Percentiles rank a stretch among this genome's conserved stretches.
Evolutionary conservation across 305 asterid genomes (phyloP).

Genomic region (Coffea humblotiana): DNA sequence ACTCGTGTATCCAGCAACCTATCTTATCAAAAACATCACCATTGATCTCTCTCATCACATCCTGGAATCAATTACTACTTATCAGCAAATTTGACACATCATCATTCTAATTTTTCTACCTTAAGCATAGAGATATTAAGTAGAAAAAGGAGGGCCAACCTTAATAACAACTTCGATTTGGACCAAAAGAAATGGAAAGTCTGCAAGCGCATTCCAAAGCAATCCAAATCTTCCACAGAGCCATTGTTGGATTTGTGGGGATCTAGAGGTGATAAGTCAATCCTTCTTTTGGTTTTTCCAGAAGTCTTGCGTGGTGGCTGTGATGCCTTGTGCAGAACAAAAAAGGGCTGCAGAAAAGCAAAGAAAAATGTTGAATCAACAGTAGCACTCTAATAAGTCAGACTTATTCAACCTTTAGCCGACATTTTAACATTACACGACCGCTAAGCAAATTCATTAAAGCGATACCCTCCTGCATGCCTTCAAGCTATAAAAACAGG

Average conservation of each 20-base stretch:
- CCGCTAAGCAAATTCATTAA: too few species aligned
- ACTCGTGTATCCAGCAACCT: slow-evolving; percentile 60
- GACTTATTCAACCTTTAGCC: too few species aligned
- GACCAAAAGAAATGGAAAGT: slow-evolving; percentile 66
- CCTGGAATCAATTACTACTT: slow-evolving; percentile 38
- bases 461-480: too few species aligned
- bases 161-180: slow-evolving; percentile 58
- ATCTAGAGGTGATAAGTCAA: slow-evolving; percentile 43
- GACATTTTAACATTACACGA: too few species aligned
- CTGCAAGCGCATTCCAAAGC: slow-evolving; percentile 38
- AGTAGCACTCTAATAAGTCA: background rate
- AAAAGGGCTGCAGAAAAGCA: slow-evolving; percentile 60
- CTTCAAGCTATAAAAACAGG: too few species aligned
- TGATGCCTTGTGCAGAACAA: slow-evolving; percentile 72
- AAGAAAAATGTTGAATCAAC: background rate
- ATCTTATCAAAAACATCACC: slow-evolving; percentile 61
- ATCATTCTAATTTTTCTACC: background rate
- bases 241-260: slow-evolving; percentile 19
- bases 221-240: slow-evolving; percentile 23
- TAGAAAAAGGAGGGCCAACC: slow-evolving; percentile 33
- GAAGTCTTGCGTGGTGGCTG: slow-evolving; percentile 40
- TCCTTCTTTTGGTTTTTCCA: slow-evolving; percentile 49
- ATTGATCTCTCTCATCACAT: slow-evolving; percentile 62
- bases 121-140: background rate
- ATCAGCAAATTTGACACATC: background rate